These are phyloP conservation scores for Buddleja alternifolia DNA, from an alignment of 257 asterid genomes.

Conservation along the genomic window DNA sequence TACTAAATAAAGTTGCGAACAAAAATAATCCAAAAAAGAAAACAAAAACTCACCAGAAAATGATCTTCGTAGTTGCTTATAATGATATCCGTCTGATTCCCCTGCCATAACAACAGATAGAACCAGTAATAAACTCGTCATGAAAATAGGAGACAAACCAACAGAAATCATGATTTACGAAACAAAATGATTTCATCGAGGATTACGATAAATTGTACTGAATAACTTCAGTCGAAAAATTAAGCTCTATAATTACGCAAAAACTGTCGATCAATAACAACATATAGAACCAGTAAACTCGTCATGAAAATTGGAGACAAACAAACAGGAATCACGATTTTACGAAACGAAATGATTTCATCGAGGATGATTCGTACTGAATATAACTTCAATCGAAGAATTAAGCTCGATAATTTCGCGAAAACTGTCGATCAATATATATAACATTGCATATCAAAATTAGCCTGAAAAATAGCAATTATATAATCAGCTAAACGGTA, in stretches of 20 bases:
- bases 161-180: too few species aligned
- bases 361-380: neutral
- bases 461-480: slow-evolving; percentile 2
- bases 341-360: neutral
- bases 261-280: slow-evolving; percentile 1
- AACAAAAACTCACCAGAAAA: slow-evolving; percentile 59
- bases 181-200: neutral
- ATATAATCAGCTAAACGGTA: neutral
- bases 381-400: neutral
- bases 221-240: neutral
- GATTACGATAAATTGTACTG: neutral
- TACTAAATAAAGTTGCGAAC: neutral
- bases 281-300: neutral
- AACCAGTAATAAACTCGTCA: neutral
- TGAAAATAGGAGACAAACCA: neutral
- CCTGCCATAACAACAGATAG: slow-evolving; percentile 43
- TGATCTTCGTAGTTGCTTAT: slow-evolving; percentile 83
- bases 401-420: neutral
- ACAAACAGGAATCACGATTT: slow-evolving; percentile 1
- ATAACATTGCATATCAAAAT: neutral
- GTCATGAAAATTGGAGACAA: too few species aligned
- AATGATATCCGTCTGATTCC: slow-evolving; percentile 69
- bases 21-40: neutral
- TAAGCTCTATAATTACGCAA: neutral
- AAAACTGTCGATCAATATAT: neutral